Percentiles rank a stretch among this genome's conserved stretches.
phyloP scores from a whole-genome alignment of 495 filamentous ascomycete species.

The Arthonia radiata region DNA sequence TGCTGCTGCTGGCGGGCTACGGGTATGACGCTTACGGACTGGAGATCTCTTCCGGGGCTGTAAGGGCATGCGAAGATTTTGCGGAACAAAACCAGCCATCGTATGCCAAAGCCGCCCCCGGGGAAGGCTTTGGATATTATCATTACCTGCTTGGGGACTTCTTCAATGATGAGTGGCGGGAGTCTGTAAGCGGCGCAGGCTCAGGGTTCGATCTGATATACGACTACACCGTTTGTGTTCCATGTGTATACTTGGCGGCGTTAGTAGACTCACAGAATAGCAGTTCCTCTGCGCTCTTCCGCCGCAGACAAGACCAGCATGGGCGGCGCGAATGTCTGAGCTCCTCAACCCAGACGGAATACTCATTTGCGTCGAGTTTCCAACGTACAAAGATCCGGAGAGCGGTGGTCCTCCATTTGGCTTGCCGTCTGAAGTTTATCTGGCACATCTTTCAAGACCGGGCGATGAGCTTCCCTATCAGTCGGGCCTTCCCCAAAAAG shows the following conservation, averaged over 20 bases:
- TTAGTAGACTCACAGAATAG: too few species aligned
- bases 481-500: constrained; percentile 25
- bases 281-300: constrained; percentile 66
- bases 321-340: constrained; percentile 39
- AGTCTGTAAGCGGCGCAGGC: constrained; percentile 16
- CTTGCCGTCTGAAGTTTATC: constrained; percentile 34
- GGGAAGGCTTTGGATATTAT: constrained; percentile 24
- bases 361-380: constrained; percentile 64
- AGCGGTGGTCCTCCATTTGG: constrained; percentile 47
- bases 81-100: constrained; percentile 22
- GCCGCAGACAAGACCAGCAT: constrained; percentile 34
- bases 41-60: constrained; percentile 33
- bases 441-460: constrained; percentile 37
- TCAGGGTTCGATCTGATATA: constrained; percentile 55
- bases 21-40: constrained; percentile 53
- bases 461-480: constrained; percentile 39
- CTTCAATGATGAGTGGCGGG: constrained; percentile 38
- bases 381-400: constrained; percentile 37
- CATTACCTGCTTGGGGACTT: constrained; percentile 46
- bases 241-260: constrained; percentile 2
- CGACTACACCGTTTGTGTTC: constrained; percentile 48
- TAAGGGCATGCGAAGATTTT: constrained; percentile 27
- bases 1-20: constrained; percentile 39
- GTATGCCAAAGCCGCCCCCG: constrained; percentile 3
- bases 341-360: constrained; percentile 34